A percentile compares a stretch with the other conserved stretches of the same genome.
phyloP scores from a whole-genome alignment of 495 filamentous ascomycete species.

The Aspergillus wentii region DNA sequence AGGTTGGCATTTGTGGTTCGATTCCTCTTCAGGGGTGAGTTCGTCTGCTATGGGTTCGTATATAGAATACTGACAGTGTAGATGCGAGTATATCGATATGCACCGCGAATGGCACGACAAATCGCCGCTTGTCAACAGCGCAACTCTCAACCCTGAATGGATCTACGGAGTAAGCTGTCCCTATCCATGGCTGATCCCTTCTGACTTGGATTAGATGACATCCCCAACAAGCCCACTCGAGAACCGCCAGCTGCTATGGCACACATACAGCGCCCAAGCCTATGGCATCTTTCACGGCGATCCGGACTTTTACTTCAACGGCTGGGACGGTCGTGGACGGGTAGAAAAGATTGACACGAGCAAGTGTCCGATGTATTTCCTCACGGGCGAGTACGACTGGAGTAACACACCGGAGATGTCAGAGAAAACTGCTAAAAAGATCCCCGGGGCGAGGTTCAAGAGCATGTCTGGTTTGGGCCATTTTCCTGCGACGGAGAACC shows the following conservation, averaged over 20 bases:
- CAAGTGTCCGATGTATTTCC: conserved; percentile 37
- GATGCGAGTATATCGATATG: background rate
- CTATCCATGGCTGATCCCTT: too few relatives aligned
- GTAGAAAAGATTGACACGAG: conserved; percentile 32
- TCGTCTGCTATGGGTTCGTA: background rate
- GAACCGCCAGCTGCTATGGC: conserved; percentile 36
- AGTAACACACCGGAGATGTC: conserved; percentile 32
- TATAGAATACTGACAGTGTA: too few relatives aligned
- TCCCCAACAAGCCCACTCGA: conserved; percentile 24
- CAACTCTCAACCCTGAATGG: conserved; percentile 37
- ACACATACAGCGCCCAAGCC: conserved; percentile 34
- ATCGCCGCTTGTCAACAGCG: conserved; percentile 21
- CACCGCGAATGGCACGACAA: conserved; percentile 10
- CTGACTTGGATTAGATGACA: conserved; percentile 31
- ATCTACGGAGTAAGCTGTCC: conserved; percentile 22
- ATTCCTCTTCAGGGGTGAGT: conserved; percentile 30
- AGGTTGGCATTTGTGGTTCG: conserved; percentile 32
- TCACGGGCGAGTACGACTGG: conserved; percentile 41
- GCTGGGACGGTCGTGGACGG: conserved; percentile 34
- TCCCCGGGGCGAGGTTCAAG: conserved; percentile 29
- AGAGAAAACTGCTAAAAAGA: conserved; percentile 34
- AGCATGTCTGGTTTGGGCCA: conserved; percentile 31
- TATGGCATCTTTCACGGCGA: conserved; percentile 42
- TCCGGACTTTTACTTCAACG: conserved; percentile 36
- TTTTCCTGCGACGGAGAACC: conserved; percentile 33